Base-by-base conservation (phyloP, 2,329 filamentous ascomycete species). In the Stachybotrys elegans region DNA sequence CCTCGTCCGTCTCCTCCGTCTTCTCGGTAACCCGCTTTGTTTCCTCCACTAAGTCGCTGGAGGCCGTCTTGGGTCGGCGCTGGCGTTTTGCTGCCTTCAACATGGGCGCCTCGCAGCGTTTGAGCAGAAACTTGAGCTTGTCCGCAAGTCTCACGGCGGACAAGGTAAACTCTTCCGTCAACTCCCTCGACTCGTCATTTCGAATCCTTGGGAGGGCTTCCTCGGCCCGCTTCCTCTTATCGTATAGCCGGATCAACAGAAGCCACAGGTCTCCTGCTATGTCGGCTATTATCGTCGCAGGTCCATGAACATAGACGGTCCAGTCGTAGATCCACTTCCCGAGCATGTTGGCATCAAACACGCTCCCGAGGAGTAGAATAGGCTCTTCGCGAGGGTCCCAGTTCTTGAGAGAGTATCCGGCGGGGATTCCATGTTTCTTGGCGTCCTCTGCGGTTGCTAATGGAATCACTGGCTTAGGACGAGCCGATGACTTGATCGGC, bases 241-340 rank as follows among this genome's bases (percentile, higher is more conserved):
- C 89, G 13, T 89, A 86, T 37, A 96, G 76, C 67, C 95, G 86
- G 65, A 96, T 95, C 48, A 96, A 78, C 40, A 95, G 76, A 22
- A 96, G 77, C 92, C 92, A 97, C 43, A 97, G 75, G 57, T 95
- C 90, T 54, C 91, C 92, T 3, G 91, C 89, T 65, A 94, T 83
- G 52, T 95, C 89, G 39, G 89, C 81, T 58, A 95, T 86, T 40
- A 89, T 86, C 6, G 85, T 88, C 22, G 79, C 78, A 11, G 88
- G 79, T 25, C 88, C 88, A 55, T 92, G 83, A 62, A 85, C 83
- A 70, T 87, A 94, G 51, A 95, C 87, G 12, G 92, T 95, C 92
- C 92, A 96, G 75, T 96, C 92, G 67, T 95, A 97, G 60, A 97
- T 92, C 92, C 92, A 97, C 69, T 95, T 95, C 58, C 92, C 92